phyloP scores from a whole-genome alignment of 1,284 basidiomycete genomes.

The Meira nashicola region DNA sequence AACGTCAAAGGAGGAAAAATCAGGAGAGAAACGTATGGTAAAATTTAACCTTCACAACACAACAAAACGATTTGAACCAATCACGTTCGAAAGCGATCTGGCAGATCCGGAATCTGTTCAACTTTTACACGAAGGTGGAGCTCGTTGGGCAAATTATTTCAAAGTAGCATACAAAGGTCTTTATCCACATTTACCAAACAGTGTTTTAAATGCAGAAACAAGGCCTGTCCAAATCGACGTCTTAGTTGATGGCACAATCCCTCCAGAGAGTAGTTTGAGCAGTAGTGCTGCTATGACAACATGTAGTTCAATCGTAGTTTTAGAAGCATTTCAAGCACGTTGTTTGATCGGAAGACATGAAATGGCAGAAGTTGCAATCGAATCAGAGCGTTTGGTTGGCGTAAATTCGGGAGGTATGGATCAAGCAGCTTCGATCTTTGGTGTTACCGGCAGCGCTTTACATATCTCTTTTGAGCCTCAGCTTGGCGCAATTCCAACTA shows the following conservation, averaged over 20 bases:
- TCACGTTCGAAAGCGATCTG: conserved; percentile 28
- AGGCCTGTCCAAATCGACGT: conserved; percentile 33
- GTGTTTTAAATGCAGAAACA: conserved; percentile 11
- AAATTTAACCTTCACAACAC: conserved; percentile 34
- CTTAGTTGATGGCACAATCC: conserved; percentile 47
- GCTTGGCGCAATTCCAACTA: conserved; percentile 26
- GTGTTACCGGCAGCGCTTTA: conserved; percentile 37
- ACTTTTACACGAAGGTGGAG: conserved; percentile 33
- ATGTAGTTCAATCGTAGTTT: conserved; percentile 39
- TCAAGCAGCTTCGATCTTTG: conserved; percentile 48
- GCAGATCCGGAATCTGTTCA: conserved; percentile 22
- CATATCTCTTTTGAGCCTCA: conserved; percentile 46
- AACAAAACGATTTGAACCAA: conserved; percentile 25
- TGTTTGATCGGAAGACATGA: conserved; percentile 32
- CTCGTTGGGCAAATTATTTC: conserved; percentile 52
- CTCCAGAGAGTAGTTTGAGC: conserved; percentile 43
- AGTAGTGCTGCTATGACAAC: conserved; percentile 49
- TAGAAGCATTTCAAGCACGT: conserved; percentile 43
- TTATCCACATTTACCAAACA: conserved; percentile 37
- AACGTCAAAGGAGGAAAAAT: not conserved
- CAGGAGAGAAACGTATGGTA: not conserved
- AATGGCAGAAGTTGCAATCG: conserved; percentile 49
- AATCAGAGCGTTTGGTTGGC: conserved; percentile 40
- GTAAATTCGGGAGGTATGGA: conserved; percentile 52
- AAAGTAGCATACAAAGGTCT: conserved; percentile 49